These are phyloP conservation scores for Meredithiella fracta DNA, from an alignment of 2,329 filamentous ascomycete species.

Conservation along the genomic window DNA sequence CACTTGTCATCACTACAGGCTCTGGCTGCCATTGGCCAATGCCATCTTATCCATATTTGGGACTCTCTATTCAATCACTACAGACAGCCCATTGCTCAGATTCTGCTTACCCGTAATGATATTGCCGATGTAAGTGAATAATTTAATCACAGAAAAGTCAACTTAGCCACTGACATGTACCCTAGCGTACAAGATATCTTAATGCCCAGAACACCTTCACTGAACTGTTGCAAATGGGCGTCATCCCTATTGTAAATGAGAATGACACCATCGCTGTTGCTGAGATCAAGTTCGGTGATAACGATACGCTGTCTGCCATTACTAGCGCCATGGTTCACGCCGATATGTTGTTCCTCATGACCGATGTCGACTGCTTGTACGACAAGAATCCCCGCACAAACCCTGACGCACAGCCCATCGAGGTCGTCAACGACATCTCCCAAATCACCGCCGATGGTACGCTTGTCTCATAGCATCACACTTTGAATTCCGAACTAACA, in stretches of 20 bases:
- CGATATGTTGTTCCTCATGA: slow-evolving; percentile 95
- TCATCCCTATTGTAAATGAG: slow-evolving; percentile 97
- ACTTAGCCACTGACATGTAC: slow-evolving; percentile 13
- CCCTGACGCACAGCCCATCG: slow-evolving; percentile 74
- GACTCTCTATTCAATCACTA: slow-evolving; percentile 81
- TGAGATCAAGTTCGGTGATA: slow-evolving; percentile 99
- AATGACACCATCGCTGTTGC: slow-evolving; percentile 94
- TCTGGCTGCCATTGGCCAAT: slow-evolving; percentile 89
- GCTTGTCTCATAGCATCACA: slow-evolving; percentile 11
- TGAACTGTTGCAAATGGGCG: slow-evolving; percentile 81
- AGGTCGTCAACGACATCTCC: slow-evolving; percentile 79
- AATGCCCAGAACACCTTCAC: slow-evolving; percentile 93
- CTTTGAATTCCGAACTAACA: slow-evolving; percentile 15
- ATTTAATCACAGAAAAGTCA: neutral
- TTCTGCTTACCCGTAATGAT: slow-evolving; percentile 84
- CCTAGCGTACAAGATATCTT: slow-evolving; percentile 70
- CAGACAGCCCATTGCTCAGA: slow-evolving; percentile 81
- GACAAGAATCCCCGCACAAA: slow-evolving; percentile 83
- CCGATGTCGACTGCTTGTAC: slow-evolving; percentile 93
- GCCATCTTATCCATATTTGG: slow-evolving; percentile 87
- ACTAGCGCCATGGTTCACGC: slow-evolving; percentile 95
- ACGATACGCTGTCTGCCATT: slow-evolving; percentile 91
- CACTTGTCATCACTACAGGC: slow-evolving; percentile 83
- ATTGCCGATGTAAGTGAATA: slow-evolving; percentile 65
- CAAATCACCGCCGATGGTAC: slow-evolving; percentile 64